These are phyloP conservation scores for Aristolochia contorta DNA, from an alignment of 164 flowering plant species.

Conservation along the genomic window DNA sequence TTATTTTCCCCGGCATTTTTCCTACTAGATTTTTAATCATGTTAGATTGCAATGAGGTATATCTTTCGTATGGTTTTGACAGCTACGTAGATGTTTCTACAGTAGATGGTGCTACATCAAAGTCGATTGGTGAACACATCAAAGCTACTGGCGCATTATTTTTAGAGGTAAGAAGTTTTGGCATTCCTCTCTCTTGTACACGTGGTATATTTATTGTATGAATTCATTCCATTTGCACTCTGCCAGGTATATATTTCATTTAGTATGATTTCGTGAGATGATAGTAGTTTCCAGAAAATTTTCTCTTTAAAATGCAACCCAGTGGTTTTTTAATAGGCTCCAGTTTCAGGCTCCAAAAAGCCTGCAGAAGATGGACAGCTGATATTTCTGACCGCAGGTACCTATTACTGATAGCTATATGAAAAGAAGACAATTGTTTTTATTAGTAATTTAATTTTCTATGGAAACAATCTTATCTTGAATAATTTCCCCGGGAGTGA, in stretches of 20 bases:
- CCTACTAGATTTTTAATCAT: no score
- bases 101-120: constrained; percentile 76
- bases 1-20: no score
- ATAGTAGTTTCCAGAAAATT: constrained; percentile 8
- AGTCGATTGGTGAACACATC: constrained; percentile 44
- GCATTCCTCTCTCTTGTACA: neutral
- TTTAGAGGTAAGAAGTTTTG: constrained; percentile 50
- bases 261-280: neutral
- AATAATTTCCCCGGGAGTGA: neutral
- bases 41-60: neutral
- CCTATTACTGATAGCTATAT: no score
- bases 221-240: neutral
- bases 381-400: constrained; percentile 90
- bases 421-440: neutral
- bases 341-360: constrained; percentile 98
- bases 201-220: neutral
- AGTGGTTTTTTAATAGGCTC: constrained; percentile 53
- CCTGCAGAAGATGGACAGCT: constrained; percentile 95
- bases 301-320: constrained; percentile 8
- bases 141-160: constrained; percentile 77
- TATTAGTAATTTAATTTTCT: neutral
- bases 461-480: neutral
- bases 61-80: constrained; percentile 5
- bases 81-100: constrained; percentile 95
- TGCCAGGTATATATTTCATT: no score